Evolutionary conservation across 352 stramenopile species (phyloP), one percentile per base, ranked within the genome.

Genomic region (Phytopythium cucurbitacearum): DNA sequence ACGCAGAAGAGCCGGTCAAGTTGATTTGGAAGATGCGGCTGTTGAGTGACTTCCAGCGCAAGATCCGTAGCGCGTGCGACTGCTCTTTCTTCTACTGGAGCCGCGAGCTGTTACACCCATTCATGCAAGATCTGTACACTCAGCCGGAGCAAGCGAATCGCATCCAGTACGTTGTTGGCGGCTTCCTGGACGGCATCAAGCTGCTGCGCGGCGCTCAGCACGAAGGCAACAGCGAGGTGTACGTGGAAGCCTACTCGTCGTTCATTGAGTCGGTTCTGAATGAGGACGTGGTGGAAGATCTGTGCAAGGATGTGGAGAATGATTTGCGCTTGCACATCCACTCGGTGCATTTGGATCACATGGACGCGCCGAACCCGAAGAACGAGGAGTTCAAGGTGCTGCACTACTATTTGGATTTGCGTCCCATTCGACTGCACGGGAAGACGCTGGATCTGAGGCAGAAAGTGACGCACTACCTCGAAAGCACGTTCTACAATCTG

Each of bases 401-500:
- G 9, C 84, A 90, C 51, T 86, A 89, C 56, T 95, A 92, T 16
- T 56, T 98, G 16, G 69, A 93, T 45, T 55, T 97, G 51, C 84
- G 82, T 40, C 87, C 90, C 0, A 85, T 98, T 52, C 76, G 81
- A 15, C 60, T 98, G n/a, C 89, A 96, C 48, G 89, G 87, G 40
- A 91, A 87, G 54, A 81, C 78, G 56, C 60, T 98, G 38, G 69
- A 96, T 43, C 59, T 98, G 39, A 80, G 87, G 41, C 63, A 85
- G 48, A 76, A 86, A 36, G 90, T 98, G 13, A 93, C 86, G 36
- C 78, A 94, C 57, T 97, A 97, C 57, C 69, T 98, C n/a, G 89
- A 98, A 55, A 93, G 76, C 53, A 96, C 81, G 40, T 98, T 98
- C 59, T 98, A 98, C 65, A 96, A 98, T 52, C 78, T 98, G 42